Percentiles rank a stretch among this genome's conserved stretches.
phyloP scores from a whole-genome alignment of 352 stramenopile genomes.

The Bremia lactucae region DNA sequence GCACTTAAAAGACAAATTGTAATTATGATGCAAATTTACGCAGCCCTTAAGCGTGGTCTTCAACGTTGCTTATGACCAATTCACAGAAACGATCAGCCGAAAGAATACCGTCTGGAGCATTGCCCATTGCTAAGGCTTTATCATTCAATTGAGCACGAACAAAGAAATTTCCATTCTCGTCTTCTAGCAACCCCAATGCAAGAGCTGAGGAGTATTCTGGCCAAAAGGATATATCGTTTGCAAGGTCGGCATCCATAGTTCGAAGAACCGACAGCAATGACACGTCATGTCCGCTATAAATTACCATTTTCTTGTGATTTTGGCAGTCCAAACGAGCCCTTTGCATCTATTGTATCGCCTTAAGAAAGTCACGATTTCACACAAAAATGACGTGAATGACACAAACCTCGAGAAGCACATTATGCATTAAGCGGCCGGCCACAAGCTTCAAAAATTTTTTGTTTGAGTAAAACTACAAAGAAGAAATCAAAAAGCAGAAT shows the following conservation, averaged over 20 bases:
- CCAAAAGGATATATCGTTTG: constrained; percentile 48
- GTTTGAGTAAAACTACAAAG: constrained; percentile 62
- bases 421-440: constrained; percentile 45
- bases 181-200: constrained; percentile 58
- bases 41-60: constrained; percentile 8
- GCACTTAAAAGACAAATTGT: too few relatives aligned
- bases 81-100: constrained; percentile 30
- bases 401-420: constrained; percentile 37
- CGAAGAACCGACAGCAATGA: constrained; percentile 72
- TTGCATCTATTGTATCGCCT: constrained; percentile 29
- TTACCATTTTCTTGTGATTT: constrained; percentile 43
- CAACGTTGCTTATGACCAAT: constrained; percentile 36
- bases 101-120: constrained; percentile 12
- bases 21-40: too few relatives aligned
- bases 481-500: too few relatives aligned
- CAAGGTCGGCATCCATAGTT: constrained; percentile 34
- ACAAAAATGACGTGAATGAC: neutral
- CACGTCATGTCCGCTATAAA: constrained; percentile 80
- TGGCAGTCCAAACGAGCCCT: constrained; percentile 16
- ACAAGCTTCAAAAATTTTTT: constrained; percentile 53
- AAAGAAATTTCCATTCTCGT: constrained; percentile 40
- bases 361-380: neutral
- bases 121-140: constrained; percentile 20
- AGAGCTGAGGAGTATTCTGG: constrained; percentile 62
- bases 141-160: constrained; percentile 48